phyloP scores from a whole-genome alignment of 345 rosid species.

The Rhodomyrtus tomentosa region DNA sequence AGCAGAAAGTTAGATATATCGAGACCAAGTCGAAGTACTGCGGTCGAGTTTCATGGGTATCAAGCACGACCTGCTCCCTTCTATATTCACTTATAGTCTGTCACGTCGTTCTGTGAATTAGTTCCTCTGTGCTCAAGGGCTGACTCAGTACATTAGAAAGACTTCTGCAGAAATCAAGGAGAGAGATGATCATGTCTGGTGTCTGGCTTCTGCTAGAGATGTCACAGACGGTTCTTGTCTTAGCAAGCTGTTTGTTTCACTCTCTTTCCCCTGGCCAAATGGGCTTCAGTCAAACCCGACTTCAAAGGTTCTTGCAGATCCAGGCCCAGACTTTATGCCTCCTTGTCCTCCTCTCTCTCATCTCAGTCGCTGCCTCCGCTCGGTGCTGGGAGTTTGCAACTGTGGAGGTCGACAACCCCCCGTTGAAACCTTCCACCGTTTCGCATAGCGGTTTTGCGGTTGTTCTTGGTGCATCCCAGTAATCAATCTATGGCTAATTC shows the following conservation, averaged over 20 bases:
- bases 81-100: not conserved
- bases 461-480: not conserved
- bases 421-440: not conserved
- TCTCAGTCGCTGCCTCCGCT: not conserved
- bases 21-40: not conserved
- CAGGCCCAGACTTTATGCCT: not conserved
- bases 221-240: not conserved
- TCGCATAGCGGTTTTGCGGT: not conserved
- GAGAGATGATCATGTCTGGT: not conserved
- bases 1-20: not conserved
- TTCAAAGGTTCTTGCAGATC: not conserved
- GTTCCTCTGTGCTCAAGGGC: not conserved
- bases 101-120: not conserved
- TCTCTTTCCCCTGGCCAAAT: not conserved
- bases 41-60: not conserved
- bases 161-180: not conserved
- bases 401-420: not conserved
- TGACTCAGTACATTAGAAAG: not conserved
- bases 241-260: not conserved
- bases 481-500: conserved; percentile 24
- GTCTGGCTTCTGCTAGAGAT: not conserved
- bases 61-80: accelerated
- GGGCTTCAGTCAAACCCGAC: not conserved
- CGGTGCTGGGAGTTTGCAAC: not conserved
- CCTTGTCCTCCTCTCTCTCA: not conserved